A percentile compares a stretch with the other conserved stretches of the same genome.
Conservation (phyloP, 164 flowering plant species). For the Stephania yunnanensis region DNA sequence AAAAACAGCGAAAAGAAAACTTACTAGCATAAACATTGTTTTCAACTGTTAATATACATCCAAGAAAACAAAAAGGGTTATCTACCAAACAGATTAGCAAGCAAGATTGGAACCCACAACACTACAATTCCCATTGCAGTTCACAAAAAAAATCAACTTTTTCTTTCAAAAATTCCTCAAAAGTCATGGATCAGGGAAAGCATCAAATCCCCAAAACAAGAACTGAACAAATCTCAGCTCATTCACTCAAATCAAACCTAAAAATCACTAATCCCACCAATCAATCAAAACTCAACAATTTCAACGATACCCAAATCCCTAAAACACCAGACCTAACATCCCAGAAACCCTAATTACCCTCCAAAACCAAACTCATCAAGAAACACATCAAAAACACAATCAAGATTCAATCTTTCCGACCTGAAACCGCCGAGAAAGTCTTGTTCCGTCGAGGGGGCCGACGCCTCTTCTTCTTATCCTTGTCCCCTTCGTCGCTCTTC, state of each 20-base stretch:
- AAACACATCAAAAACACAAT: background rate
- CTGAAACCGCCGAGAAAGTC: constrained; percentile 36
- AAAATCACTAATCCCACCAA: background rate
- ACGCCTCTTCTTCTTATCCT: constrained; percentile 72
- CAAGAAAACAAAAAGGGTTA: background rate
- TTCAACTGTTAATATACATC: background rate
- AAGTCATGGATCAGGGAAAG: background rate
- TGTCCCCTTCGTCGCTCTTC: constrained; percentile 37
- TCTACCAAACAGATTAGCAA: background rate
- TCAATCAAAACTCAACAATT: background rate
- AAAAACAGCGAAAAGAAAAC: background rate
- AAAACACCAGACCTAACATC: background rate
- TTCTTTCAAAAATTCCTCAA: background rate
- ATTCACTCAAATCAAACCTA: background rate
- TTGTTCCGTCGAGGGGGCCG: constrained; percentile 56
- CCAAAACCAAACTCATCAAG: background rate
- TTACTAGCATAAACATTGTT: background rate
- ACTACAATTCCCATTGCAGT: background rate
- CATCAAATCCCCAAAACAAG: background rate
- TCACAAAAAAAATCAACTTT: background rate
- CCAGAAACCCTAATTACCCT: background rate
- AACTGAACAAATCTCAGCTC: background rate
- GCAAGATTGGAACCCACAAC: background rate
- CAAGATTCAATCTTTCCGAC: constrained; percentile 19
- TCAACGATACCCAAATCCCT: background rate